Base-by-base conservation (phyloP, 176 grass and related monocot species). In the Ensete ventricosum region DNA sequence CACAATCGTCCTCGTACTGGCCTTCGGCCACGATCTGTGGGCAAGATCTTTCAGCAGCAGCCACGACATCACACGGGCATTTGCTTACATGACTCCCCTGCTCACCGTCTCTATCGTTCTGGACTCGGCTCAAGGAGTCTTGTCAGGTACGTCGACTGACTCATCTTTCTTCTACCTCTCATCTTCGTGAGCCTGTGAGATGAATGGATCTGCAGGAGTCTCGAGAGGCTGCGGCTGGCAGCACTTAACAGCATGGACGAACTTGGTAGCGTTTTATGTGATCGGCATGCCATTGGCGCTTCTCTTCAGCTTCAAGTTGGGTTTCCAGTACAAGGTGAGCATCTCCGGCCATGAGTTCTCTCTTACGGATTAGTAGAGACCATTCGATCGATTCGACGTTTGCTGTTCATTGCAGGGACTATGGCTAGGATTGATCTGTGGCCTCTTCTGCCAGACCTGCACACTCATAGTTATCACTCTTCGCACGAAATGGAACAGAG, bases 191-290 rank as follows among this genome's bases (percentile, higher is more conserved):
- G 34, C 34, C 3, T 5, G 34, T 43, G 34, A 25, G 1, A 9
- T 12, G 1, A n/a, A 22, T 52, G 70, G 23, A 62, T 13, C 27
- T 85, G 50, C 60, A 92, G 95, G 95, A 14, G 90, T 94, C 3
- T 19, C 95, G 1, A 91, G 95, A 77, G 95, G 95, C 13, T 99
- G 95, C 67, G 95, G 95, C 0, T 99, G 95, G 95, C 95, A 99
- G 75, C 95, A 94, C 79, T 82, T 91, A 5, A 88, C 86, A 16
- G 90, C 91, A 20, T 68, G 82, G 69, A 94, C 90, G 12, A 94
- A 99, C 81, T 88, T 99, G 19, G 86, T 99, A 23, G 91, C 95
- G 5, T 99, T 99, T 77, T 99, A 99, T 73, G 53, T 82, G 67
- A 72, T 99, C 14, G 95, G 91, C 70, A 91, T 94, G 95, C 86